Evolutionary conservation across 805 yeast species (phyloP).

Genomic region (Candida adriatica): DNA sequence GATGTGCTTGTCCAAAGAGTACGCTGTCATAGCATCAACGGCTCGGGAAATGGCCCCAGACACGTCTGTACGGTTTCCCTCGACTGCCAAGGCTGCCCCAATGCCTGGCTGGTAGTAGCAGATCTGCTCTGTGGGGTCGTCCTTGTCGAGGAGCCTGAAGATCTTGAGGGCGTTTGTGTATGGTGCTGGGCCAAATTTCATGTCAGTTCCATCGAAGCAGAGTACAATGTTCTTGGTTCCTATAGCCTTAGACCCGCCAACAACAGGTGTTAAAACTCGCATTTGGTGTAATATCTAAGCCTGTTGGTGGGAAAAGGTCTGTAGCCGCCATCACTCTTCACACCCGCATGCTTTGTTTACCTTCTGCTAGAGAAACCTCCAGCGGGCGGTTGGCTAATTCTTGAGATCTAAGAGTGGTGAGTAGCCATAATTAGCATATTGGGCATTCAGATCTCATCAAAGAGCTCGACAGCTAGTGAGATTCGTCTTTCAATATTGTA

Average conservation of each 20-base stretch:
- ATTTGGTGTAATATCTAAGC: no score
- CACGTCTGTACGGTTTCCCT: slow-evolving; percentile 19
- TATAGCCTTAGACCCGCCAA: slow-evolving; percentile 1
- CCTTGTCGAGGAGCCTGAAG: slow-evolving; percentile 44
- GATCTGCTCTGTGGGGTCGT: slow-evolving; percentile 32
- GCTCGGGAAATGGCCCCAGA: slow-evolving; percentile 19
- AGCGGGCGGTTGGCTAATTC: no score
- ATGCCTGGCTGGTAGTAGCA: slow-evolving; percentile 69
- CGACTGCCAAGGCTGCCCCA: slow-evolving; percentile 44
- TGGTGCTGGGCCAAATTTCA: slow-evolving; percentile 49
- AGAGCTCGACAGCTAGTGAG: no score
- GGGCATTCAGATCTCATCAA: no score
- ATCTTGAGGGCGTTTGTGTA: slow-evolving; percentile 48
- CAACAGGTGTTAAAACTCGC: not conserved
- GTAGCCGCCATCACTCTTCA: no score
- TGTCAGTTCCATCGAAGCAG: slow-evolving; percentile 60
- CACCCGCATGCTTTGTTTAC: no score
- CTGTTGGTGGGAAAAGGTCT: no score
- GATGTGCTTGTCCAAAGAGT: slow-evolving; percentile 48
- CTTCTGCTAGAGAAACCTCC: no score
- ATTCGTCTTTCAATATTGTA: no score
- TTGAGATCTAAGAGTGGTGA: no score
- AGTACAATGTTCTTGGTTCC: slow-evolving; percentile 38
- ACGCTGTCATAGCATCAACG: slow-evolving; percentile 45
- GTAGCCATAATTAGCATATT: no score